These are phyloP conservation scores for Acanthamoeba sp. DNA, from an alignment of 208 protist genomes.

Conservation along the genomic window DNA sequence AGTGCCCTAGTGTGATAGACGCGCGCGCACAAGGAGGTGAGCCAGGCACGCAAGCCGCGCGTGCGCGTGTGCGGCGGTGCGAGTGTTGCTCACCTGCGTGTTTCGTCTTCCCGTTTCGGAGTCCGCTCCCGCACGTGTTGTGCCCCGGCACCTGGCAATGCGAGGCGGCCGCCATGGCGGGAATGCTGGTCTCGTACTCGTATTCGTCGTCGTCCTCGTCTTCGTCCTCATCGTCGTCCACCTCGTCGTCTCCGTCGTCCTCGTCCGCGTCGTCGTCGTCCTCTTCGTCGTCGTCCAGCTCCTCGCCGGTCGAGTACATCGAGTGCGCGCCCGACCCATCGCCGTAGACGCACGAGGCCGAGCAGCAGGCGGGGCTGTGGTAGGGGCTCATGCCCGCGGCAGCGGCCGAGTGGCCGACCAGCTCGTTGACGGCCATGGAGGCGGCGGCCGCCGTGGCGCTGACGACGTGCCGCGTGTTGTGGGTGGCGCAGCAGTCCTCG, in stretches of 20 bases:
- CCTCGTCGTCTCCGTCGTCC: neutral
- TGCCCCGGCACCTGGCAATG: neutral
- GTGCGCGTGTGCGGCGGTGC: neutral
- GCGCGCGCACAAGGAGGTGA: too few species aligned
- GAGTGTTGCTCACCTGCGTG: neutral
- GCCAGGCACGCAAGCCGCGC: too few species aligned
- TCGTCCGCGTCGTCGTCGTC: neutral
- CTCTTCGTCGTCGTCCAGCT: neutral
- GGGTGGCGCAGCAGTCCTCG: slow-evolving; percentile 4
- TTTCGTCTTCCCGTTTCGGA: neutral
- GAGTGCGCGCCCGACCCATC: neutral
- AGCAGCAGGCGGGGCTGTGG: neutral
- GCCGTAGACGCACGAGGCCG: slow-evolving; percentile 13
- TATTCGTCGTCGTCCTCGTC: neutral
- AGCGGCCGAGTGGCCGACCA: neutral
- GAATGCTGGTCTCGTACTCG: neutral
- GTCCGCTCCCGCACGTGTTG: neutral
- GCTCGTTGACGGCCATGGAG: too few species aligned
- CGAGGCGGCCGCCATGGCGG: neutral
- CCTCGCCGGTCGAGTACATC: slow-evolving; percentile 18
- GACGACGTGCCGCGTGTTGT: neutral
- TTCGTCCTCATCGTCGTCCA: neutral
- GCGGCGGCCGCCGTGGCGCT: neutral
- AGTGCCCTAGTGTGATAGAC: neutral
- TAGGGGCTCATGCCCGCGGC: neutral